Evolutionary conservation across 139 green algal species (phyloP).

Genomic region (Chlorella sp.): DNA sequence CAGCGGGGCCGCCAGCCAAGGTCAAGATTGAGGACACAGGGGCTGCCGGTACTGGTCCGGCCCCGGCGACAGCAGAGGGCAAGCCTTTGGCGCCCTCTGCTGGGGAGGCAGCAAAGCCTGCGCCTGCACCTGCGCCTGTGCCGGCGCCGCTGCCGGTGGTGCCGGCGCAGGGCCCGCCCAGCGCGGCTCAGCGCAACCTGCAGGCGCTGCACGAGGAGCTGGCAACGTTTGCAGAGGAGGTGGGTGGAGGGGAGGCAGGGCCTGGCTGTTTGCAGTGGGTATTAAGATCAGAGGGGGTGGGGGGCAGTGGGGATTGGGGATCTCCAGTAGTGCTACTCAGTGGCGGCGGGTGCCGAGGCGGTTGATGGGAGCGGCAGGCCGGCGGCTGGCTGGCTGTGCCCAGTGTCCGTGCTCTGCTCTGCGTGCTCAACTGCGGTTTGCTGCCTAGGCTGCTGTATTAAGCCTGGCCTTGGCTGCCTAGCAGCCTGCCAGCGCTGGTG

Average conservation of each 20-base stretch:
- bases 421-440: too few relatives aligned
- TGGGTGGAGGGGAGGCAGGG: not conserved
- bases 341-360: too few relatives aligned
- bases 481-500: too few relatives aligned
- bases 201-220: conserved; percentile 29
- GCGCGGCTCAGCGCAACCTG: conserved; percentile 2
- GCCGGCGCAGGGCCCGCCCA: not conserved
- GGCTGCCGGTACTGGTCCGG: not conserved
- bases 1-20: not conserved
- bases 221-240: conserved; percentile 2
- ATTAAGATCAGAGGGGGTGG: not conserved
- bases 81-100: too few relatives aligned
- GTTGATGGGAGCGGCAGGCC: too few relatives aligned
- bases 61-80: too few relatives aligned
- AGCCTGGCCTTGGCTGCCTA: too few relatives aligned
- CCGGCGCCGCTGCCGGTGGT: not conserved
- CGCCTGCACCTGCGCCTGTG: not conserved
- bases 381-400: too few relatives aligned
- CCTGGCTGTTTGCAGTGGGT: not conserved
- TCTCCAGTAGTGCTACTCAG: too few relatives aligned
- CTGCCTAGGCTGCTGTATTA: too few relatives aligned
- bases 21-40: not conserved
- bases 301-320: not conserved
- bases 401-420: too few relatives aligned
- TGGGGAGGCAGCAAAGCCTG: not conserved